Conservation (phyloP, 495 filamentous ascomycete genomes). For the Apodospora peruviana region DNA sequence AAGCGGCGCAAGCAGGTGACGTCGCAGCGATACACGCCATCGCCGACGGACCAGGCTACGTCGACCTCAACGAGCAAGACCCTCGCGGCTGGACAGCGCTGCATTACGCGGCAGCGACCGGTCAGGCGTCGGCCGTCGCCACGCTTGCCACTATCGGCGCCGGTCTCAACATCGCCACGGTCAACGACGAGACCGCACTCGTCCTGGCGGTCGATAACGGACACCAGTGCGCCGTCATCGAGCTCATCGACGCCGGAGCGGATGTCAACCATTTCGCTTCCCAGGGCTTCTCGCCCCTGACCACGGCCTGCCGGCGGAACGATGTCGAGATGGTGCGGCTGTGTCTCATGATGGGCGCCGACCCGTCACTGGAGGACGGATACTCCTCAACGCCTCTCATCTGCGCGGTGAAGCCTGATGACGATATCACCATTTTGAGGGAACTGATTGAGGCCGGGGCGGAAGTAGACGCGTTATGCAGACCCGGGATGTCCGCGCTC, state of each 20-base stretch:
- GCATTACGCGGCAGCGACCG: not conserved
- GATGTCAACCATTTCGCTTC: not conserved
- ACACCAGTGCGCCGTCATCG: not conserved
- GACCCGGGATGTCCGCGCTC: not conserved
- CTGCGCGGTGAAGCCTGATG: not conserved
- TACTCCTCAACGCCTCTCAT: not conserved
- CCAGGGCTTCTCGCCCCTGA: not conserved
- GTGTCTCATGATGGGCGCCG: not conserved
- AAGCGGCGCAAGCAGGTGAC: not conserved
- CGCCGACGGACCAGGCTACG: not conserved
- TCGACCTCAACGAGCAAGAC: not conserved
- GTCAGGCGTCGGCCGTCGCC: not conserved
- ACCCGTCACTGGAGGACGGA: not conserved
- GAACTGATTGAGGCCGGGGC: not conserved
- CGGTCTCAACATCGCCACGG: not conserved
- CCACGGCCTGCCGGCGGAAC: not conserved
- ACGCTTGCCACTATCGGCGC: not conserved
- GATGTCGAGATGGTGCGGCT: not conserved
- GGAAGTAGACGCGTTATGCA: not conserved
- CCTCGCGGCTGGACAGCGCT: not conserved
- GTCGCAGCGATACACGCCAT: not conserved
- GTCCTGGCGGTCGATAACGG: not conserved
- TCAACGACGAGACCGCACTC: not conserved
- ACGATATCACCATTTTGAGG: not conserved
- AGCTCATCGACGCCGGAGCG: not conserved